Evolutionary conservation across 164 flowering plant species (phyloP).

Genomic region (Euptelea pleiosperma): DNA sequence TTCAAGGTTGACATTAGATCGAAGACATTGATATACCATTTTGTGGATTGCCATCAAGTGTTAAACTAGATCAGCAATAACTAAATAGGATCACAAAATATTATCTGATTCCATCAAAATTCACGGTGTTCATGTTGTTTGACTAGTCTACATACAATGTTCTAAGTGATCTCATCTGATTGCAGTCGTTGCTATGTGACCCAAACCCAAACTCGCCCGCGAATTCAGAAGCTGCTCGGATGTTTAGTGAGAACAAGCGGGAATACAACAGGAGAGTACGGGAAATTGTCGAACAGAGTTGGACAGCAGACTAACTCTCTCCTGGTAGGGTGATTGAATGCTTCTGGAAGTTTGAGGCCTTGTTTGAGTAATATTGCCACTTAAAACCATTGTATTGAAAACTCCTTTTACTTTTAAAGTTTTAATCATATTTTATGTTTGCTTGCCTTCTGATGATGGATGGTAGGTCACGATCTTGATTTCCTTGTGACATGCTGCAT

Average conservation of each 20-base stretch:
- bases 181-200: constrained; percentile 83
- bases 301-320: constrained; percentile 69
- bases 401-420: constrained; percentile 6
- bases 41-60: no score
- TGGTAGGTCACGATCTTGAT: neutral
- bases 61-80: no score
- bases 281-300: constrained; percentile 90
- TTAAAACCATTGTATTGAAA: constrained; percentile 16
- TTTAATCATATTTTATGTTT: constrained; percentile 15
- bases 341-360: constrained; percentile 5
- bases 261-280: constrained; percentile 82
- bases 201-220: constrained; percentile 95
- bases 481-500: neutral
- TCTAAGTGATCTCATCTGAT: neutral
- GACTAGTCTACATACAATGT: no score
- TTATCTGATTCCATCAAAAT: neutral
- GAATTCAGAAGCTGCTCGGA: constrained; percentile 86
- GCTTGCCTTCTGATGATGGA: constrained; percentile 11
- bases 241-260: constrained; percentile 86
- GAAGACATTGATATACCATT: no score
- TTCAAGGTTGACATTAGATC: no score
- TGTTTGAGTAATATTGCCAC: constrained; percentile 14
- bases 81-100: no score
- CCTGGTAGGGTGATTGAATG: constrained; percentile 3
- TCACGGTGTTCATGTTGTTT: neutral